A percentile compares a stretch with the other conserved stretches of the same genome.
These are phyloP conservation scores for Chloris gayana DNA, from an alignment of 176 grass and related monocot genomes.

Conservation along the genomic window DNA sequence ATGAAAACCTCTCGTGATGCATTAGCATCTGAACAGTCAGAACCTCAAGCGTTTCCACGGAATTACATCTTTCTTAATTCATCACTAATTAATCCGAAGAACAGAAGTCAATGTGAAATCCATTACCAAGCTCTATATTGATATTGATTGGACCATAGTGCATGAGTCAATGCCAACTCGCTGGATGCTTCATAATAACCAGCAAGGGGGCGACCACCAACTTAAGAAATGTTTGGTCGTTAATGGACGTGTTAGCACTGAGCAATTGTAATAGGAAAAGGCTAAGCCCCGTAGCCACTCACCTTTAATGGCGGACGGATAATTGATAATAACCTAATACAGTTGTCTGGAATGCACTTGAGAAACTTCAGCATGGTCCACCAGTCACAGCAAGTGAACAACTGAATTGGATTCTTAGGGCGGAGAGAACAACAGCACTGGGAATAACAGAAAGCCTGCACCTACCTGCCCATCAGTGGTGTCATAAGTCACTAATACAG, in stretches of 20 bases:
- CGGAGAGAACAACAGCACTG: background rate
- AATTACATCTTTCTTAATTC: background rate
- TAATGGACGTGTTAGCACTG: slow-evolving; percentile 37
- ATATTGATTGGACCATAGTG: background rate
- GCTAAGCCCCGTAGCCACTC: slow-evolving; percentile 35
- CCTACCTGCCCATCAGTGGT: slow-evolving; percentile 34
- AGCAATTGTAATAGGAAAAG: slow-evolving; percentile 32
- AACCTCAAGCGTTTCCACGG: background rate
- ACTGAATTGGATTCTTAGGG: slow-evolving; percentile 15
- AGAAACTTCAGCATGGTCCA: slow-evolving; percentile 34
- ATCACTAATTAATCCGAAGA: background rate
- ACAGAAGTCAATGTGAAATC: background rate
- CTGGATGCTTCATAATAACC: background rate
- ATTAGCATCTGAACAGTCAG: background rate
- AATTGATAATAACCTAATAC: slow-evolving; percentile 24
- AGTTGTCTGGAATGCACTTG: slow-evolving; percentile 38
- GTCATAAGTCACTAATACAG: slow-evolving; percentile 1
- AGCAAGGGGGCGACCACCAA: slow-evolving; percentile 7
- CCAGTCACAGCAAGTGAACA: slow-evolving; percentile 33
- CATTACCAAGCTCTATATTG: slow-evolving; percentile 11
- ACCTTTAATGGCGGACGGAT: slow-evolving; percentile 38
- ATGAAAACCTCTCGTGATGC: background rate
- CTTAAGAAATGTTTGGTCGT: slow-evolving; percentile 26
- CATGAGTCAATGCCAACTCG: slow-evolving; percentile 31
- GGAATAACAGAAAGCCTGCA: slow-evolving; percentile 20